A percentile compares a stretch with the other conserved stretches of the same genome.
Conservation (phyloP, 2,329 filamentous ascomycete species). For the Xylariaceae sp. region DNA sequence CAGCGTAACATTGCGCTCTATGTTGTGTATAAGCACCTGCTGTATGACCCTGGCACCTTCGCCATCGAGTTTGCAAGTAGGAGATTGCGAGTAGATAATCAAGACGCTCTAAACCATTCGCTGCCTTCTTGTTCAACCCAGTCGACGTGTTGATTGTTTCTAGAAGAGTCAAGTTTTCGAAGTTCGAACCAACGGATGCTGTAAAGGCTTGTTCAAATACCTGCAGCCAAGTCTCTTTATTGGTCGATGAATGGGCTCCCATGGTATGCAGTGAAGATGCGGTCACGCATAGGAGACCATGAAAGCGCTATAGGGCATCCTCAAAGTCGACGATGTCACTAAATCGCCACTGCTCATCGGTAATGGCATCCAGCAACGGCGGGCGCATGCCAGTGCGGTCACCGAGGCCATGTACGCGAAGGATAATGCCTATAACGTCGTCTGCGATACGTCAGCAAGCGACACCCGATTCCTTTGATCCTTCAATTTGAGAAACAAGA, state of each 20-base stretch:
- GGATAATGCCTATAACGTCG: slow-evolving; percentile 17
- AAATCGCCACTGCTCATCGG: slow-evolving; percentile 17
- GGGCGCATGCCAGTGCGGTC: slow-evolving; percentile 16
- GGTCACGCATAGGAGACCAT: background rate
- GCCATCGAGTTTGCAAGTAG: background rate
- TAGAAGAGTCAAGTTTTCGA: background rate
- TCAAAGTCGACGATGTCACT: slow-evolving; percentile 15
- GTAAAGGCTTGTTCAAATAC: background rate
- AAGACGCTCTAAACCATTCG: background rate
- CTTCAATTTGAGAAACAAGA: background rate
- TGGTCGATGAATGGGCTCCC: slow-evolving; percentile 1
- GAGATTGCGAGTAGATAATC: slow-evolving; percentile 10
- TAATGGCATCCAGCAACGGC: slow-evolving; percentile 18
- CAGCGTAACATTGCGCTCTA: slow-evolving; percentile 17
- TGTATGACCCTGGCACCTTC: slow-evolving; percentile 13
- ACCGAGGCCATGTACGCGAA: slow-evolving; percentile 19
- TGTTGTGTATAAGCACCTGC: slow-evolving; percentile 10
- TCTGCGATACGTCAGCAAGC: slow-evolving; percentile 13
- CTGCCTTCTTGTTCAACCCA: background rate
- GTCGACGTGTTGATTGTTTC: background rate
- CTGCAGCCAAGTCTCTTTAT: slow-evolving; percentile 5
- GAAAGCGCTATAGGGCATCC: slow-evolving; percentile 14
- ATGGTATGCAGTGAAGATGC: background rate
- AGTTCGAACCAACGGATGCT: background rate
- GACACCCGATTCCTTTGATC: background rate